These are phyloP conservation scores for Epipyxis sp. DNA, from an alignment of 108 stramenopile genomes.

Conservation along the genomic window DNA sequence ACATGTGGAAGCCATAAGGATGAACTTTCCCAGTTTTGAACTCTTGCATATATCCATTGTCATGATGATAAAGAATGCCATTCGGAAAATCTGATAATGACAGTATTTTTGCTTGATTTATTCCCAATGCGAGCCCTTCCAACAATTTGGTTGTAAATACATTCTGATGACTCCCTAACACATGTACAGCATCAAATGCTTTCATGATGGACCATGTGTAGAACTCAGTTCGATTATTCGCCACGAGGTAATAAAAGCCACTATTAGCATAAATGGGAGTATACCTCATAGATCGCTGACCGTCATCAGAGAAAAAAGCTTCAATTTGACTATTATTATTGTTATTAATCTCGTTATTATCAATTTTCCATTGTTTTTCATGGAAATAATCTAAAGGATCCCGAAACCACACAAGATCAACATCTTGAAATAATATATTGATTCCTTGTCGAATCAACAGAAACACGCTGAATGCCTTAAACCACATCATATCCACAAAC, in stretches of 20 bases:
- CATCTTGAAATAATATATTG: constrained; percentile 12
- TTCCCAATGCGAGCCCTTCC: not conserved
- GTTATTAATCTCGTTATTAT: constrained; percentile 63
- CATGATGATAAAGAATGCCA: constrained; percentile 27
- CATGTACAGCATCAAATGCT: constrained; percentile 24
- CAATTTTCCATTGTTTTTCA: constrained; percentile 54
- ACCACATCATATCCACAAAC: constrained; percentile 72
- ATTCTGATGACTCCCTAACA: constrained; percentile 31
- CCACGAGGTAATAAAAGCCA: constrained; percentile 79
- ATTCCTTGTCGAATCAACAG: constrained; percentile 56
- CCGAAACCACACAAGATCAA: constrained; percentile 23
- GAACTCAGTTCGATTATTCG: not conserved
- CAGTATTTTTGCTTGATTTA: not conserved
- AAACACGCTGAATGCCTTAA: constrained; percentile 70
- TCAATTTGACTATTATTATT: constrained; percentile 61
- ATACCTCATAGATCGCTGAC: constrained; percentile 55
- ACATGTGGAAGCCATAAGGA: constrained; percentile 48
- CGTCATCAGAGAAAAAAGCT: constrained; percentile 82
- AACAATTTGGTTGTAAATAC: constrained; percentile 23
- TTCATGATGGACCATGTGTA: constrained; percentile 22
- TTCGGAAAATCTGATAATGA: constrained; percentile 13
- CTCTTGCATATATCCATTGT: not conserved
- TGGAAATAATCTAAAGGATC: not conserved
- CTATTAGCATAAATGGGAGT: constrained; percentile 67
- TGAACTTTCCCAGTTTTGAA: constrained; percentile 39